Base-by-base conservation (phyloP, 2,329 filamentous ascomycete species). In the Colletotrichum godetiae region DNA sequence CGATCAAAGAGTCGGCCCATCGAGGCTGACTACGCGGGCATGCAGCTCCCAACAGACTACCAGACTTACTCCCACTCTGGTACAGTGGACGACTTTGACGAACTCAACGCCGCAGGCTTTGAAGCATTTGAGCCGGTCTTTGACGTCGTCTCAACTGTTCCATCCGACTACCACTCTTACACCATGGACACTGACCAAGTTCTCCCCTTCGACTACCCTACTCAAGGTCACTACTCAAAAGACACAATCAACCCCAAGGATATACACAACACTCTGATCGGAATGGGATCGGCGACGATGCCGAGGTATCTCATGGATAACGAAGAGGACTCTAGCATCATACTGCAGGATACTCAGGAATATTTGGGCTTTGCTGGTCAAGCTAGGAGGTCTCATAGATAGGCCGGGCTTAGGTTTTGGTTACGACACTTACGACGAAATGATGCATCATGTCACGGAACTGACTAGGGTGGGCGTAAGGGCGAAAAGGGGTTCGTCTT, bases 201-300 rank as follows among this genome's bases (percentile, higher is more conserved):
- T 12, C 37, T 73, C 46, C 33, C 67, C 12, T 52, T 68, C 12
- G 71, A 73, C 13, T 73, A 66, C 57, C 37, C 63, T 15, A 52
- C 37, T 22, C 71, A 73, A 12, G 67, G 55, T 6, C 71, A 73
- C 35, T 73, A 73, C 5, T 24, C 55, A 22, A 73, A 66, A 31
- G 61, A 73, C 22, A 73, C 71, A 7, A 73, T 73, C 22, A 73
- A 73, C 33, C 71, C 71, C 12, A 73, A 73, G 19, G 71, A 73
- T 4, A 66, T 73, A 24, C 71, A 73, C 13, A 73, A 71, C 22
- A 71, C 71, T 46, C 35, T 73, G 22, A 61, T 73, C 19, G 71
- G 71, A 1, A 31, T 73, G 60, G 71, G 71, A 19, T 66, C 71
- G 2, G 71, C 67, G 19, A 35, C 71, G 4, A 29, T 73, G 49